Conservation (phyloP, 805 yeast genomes). For the Lachancea fermentati region DNA sequence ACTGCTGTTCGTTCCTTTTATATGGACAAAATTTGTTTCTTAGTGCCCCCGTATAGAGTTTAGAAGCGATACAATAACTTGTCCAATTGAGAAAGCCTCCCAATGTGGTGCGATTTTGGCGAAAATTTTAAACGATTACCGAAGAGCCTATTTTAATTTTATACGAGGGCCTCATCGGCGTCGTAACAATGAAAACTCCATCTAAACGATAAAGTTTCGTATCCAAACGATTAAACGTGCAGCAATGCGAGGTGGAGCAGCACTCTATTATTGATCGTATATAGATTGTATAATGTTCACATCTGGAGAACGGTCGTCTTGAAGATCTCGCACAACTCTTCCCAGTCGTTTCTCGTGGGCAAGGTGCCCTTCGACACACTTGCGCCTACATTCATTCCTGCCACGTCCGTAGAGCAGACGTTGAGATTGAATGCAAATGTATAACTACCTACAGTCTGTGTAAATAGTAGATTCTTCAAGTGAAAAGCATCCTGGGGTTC, state of each 20-base stretch:
- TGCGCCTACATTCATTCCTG: slow-evolving; percentile 21
- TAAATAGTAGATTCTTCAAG: slow-evolving; percentile 17
- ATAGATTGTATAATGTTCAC: not conserved
- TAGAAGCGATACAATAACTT: slow-evolving; percentile 1
- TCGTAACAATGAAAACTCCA: not conserved
- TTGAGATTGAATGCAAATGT: slow-evolving; percentile 19
- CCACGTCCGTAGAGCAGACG: slow-evolving; percentile 17
- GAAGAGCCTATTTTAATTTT: too few relatives aligned
- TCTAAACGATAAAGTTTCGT: not conserved
- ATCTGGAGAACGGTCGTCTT: slow-evolving; percentile 3
- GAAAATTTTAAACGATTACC: slow-evolving; percentile 8
- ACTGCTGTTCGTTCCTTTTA: too few relatives aligned
- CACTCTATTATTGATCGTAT: not conserved
- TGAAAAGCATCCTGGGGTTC: slow-evolving; percentile 6
- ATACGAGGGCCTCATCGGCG: not conserved
- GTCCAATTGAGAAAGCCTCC: not conserved
- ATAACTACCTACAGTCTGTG: slow-evolving; percentile 22
- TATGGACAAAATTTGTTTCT: too few relatives aligned
- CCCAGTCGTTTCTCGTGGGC: slow-evolving; percentile 9
- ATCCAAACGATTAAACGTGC: not conserved
- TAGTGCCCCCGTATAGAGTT: slow-evolving; percentile 1
- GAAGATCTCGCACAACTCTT: slow-evolving; percentile 11
- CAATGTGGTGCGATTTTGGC: slow-evolving; percentile 6
- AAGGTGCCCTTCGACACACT: slow-evolving; percentile 17
- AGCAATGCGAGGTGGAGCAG: not conserved